phyloP scores from a whole-genome alignment of 179 eudicot species.

The Beta corolliflora region DNA sequence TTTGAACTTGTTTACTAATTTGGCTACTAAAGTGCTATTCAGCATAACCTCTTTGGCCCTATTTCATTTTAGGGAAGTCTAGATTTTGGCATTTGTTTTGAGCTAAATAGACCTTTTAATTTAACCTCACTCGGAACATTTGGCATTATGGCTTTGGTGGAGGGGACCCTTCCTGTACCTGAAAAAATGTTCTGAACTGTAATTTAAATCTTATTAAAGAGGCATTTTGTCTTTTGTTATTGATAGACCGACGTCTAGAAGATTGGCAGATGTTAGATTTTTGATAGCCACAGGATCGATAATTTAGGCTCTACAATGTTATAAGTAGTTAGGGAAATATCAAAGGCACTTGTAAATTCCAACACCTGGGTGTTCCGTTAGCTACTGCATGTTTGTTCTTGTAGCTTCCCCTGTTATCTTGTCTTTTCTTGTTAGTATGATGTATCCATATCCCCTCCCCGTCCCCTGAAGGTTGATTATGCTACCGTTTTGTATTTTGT shows the following conservation, averaged over 20 bases:
- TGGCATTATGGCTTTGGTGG: too few species aligned
- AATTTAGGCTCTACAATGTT: neutral
- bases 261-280: neutral
- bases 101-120: neutral
- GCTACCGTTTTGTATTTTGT: neutral
- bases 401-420: neutral
- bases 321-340: neutral
- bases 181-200: neutral
- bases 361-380: neutral
- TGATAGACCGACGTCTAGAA: neutral
- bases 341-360: neutral
- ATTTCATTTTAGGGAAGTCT: neutral
- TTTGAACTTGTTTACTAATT: neutral
- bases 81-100: neutral
- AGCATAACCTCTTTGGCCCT: neutral
- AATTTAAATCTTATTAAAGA: neutral
- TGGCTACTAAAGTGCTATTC: neutral
- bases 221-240: neutral
- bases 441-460: neutral
- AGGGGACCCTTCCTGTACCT: neutral
- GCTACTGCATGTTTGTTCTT: neutral
- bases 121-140: neutral
- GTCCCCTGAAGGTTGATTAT: neutral
- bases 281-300: neutral
- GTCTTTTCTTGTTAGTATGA: neutral